Percentiles rank a stretch among this genome's conserved stretches.
phyloP scores from a whole-genome alignment of 257 asterid genomes.

The Nicotiana tomentosiformis region DNA sequence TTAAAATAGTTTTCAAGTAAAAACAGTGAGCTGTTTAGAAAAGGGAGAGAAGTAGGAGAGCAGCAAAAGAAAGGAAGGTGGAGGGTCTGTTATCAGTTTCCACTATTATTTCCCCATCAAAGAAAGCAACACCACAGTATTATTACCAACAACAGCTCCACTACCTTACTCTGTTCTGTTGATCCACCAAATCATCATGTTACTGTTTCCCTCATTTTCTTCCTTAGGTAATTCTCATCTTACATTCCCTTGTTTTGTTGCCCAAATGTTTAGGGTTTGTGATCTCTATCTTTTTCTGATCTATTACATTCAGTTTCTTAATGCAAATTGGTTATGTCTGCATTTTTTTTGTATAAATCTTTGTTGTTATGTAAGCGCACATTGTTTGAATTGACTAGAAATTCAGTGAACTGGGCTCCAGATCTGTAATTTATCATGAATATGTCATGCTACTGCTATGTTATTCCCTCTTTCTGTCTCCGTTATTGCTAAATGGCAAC shows the following conservation, averaged over 20 bases:
- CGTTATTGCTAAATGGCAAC: not conserved
- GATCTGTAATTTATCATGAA: not conserved
- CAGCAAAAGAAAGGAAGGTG: constrained; percentile 8
- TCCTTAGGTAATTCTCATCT: not conserved
- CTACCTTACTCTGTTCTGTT: not conserved
- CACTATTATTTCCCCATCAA: not conserved
- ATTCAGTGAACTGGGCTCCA: not conserved
- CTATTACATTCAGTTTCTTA: too few species aligned
- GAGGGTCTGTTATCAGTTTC: not conserved
- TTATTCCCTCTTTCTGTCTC: not conserved
- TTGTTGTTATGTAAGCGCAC: not conserved
- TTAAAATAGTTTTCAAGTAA: not conserved
- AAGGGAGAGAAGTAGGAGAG: not conserved
- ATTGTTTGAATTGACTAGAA: not conserved
- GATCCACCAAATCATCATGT: not conserved
- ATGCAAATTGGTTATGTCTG: too few species aligned
- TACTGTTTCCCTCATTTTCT: not conserved
- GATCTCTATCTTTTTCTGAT: not conserved
- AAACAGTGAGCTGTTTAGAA: not conserved
- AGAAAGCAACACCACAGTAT: not conserved
- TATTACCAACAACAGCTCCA: not conserved
- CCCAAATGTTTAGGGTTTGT: not conserved
- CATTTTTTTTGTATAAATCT: too few species aligned
- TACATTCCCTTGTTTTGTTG: not conserved
- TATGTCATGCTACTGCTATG: not conserved